phyloP scores from a whole-genome alignment of 129 eudicot species.

The Pseudognaphalium luteoalbum region DNA sequence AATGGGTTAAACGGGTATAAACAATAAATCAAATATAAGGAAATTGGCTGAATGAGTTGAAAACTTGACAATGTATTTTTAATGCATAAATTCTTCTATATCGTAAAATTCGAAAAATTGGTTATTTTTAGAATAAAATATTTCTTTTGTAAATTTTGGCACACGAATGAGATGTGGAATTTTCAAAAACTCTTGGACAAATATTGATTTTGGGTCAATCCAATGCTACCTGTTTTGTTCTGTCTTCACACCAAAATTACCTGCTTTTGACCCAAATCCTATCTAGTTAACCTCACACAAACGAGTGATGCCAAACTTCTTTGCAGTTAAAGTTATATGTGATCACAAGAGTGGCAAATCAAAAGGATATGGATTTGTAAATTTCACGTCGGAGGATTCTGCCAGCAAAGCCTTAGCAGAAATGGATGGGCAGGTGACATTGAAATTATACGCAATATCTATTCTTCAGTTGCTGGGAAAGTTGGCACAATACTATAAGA shows the following conservation, averaged over 20 bases:
- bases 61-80: background rate
- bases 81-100: background rate
- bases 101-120: background rate
- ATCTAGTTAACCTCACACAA: background rate
- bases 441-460: background rate
- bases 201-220: background rate
- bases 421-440: conserved; percentile 63
- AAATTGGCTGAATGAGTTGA: background rate
- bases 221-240: background rate
- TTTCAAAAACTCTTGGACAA: background rate
- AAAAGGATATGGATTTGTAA: conserved; percentile 74
- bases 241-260: background rate
- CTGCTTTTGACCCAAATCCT: conserved; percentile 2
- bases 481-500: background rate
- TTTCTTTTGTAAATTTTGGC: background rate
- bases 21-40: background rate
- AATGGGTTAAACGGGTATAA: background rate
- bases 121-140: background rate
- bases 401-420: conserved; percentile 73
- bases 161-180: background rate
- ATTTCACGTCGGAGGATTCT: conserved; percentile 45
- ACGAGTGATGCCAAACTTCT: background rate
- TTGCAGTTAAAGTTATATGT: conserved; percentile 65
- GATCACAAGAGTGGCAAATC: conserved; percentile 70
- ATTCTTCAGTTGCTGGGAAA: background rate